Conservation (phyloP, 805 yeast genomes). For the Candida golubevii region DNA sequence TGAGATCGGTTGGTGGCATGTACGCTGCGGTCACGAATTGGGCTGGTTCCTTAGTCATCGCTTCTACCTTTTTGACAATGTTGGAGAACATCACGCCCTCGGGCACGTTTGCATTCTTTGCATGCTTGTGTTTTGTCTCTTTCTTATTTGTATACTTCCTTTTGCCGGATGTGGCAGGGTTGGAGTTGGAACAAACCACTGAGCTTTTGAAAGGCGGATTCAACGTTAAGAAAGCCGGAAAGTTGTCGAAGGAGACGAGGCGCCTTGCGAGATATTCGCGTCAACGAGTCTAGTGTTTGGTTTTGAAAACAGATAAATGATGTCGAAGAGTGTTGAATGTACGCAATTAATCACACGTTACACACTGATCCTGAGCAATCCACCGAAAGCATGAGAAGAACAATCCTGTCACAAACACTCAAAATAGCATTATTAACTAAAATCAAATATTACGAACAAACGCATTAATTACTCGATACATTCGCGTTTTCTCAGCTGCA, state of each 20-base stretch:
- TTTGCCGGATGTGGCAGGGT: conserved; percentile 88
- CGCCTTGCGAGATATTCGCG: conserved; percentile 11
- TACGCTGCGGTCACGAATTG: conserved; percentile 91
- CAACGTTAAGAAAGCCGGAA: conserved; percentile 57
- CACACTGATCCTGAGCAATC: too few relatives aligned
- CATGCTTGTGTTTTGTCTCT: conserved; percentile 71
- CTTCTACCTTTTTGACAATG: conserved; percentile 93
- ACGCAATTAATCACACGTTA: too few relatives aligned
- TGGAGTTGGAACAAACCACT: conserved; percentile 90
- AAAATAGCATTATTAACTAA: too few relatives aligned
- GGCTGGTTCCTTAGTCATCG: conserved; percentile 89
- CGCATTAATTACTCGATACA: too few relatives aligned
- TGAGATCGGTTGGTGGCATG: conserved; percentile 88
- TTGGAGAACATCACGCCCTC: conserved; percentile 88
- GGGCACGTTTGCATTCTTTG: conserved; percentile 90
- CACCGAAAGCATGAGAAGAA: too few relatives aligned
- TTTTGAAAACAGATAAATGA: too few relatives aligned
- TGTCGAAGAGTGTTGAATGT: too few relatives aligned
- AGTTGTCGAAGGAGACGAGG: conserved; percentile 35
- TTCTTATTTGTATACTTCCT: conserved; percentile 73
- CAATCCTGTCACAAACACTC: too few relatives aligned
- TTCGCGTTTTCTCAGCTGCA: too few relatives aligned
- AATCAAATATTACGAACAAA: too few relatives aligned
- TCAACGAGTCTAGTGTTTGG: neutral
- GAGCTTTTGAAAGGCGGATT: conserved; percentile 78